Conservation (phyloP, 176 grass and related monocot species). For the Carex parvula region DNA sequence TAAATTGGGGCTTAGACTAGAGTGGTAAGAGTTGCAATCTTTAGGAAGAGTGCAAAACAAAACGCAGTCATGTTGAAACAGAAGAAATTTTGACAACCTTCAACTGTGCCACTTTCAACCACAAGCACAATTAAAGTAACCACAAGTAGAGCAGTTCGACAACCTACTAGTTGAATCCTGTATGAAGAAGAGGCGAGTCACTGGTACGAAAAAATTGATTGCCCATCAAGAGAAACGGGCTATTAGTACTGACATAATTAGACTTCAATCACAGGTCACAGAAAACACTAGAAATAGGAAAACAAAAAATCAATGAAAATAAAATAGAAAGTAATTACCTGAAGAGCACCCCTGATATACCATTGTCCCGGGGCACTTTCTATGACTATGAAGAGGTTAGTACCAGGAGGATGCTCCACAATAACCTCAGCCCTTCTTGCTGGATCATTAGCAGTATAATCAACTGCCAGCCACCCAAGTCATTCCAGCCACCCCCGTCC, state of each 20-base stretch:
- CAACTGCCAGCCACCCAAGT: too few species aligned
- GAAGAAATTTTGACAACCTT: neutral
- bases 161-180: too few species aligned
- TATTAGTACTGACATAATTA: neutral
- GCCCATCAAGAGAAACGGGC: neutral
- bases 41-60: neutral
- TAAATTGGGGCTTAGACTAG: neutral
- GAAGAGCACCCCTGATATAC: conserved; percentile 24
- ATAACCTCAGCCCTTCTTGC: too few species aligned
- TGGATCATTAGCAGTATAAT: too few species aligned
- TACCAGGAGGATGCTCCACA: too few species aligned
- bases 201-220: too few species aligned
- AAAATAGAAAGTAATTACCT: conserved; percentile 10
- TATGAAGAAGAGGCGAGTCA: too few species aligned
- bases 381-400: too few species aligned
- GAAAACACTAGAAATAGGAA: neutral
- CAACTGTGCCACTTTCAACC: too few species aligned
- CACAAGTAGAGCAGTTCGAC: too few species aligned
- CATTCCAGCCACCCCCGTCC: too few species aligned
- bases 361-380: too few species aligned
- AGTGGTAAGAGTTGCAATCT: neutral
- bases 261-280: neutral
- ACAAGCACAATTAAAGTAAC: neutral
- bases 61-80: neutral
- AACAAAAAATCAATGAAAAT: neutral